Evolutionary conservation across 352 stramenopile species (phyloP), one percentile per base, ranked within the genome.

Genomic region (Phytophthora colocasiae): DNA sequence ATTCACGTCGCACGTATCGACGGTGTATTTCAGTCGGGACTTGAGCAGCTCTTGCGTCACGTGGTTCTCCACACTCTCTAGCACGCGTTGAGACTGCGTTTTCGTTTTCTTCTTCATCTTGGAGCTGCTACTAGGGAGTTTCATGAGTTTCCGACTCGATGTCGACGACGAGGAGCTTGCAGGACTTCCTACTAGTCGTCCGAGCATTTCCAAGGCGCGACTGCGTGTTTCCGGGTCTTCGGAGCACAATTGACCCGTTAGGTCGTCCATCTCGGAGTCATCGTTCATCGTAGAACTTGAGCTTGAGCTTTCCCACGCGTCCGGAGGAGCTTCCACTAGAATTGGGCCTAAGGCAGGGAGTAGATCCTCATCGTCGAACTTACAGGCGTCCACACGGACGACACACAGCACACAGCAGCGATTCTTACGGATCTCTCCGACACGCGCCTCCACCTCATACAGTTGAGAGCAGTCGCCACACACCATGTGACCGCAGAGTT

Each of bases 301-400:
- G 4, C 29, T 64, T 0, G 40, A 68, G 17, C 27, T 66, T 14
- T 71, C 32, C 78, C 82, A 91, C 31, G 67, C 66, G 39, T 66
- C 68, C 3, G 83, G 69, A 32, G 83, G 63, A 6, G 66, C 41
- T 55, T 71, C 63, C 5, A 89, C 58, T 19, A 89, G 56, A 19
- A 78, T 60, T 0, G 77, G 72, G 0, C 75, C 77, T 6, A 85
- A 47, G 1, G 71, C 77, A 5, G 69, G 44, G 8, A 81, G n/a
- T 2, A 84, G 38, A 27, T 85, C 72, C 26, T 83, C 75, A 48
- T 86, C 75, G 22, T 84, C 80, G 45, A 83, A 86, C 31, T 69
- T 66, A 41, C 80, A 86, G 11, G 62, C 34, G 59, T 89, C 77
- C 7, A 86, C 77, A 22, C 80, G 75, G 44, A 81, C 66, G n/a